phyloP scores from a whole-genome alignment of 164 flowering plant genomes.

The Berberis thunbergii region DNA sequence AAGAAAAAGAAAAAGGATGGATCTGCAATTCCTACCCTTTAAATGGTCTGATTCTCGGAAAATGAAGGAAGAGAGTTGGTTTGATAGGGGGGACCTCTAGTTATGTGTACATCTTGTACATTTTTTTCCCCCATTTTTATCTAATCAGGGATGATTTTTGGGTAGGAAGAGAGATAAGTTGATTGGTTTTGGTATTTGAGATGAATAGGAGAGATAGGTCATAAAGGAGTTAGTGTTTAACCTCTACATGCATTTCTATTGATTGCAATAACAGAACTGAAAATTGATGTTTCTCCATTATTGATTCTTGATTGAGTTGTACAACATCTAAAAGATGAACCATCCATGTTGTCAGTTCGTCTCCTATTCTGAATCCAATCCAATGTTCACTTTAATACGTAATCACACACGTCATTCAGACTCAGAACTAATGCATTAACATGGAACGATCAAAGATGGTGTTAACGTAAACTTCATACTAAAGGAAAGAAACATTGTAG shows the following conservation, averaged over 20 bases:
- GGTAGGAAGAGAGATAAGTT: not conserved
- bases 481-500: no score
- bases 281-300: conserved; percentile 1
- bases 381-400: no score
- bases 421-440: no score
- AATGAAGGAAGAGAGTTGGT: conserved; percentile 1
- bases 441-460: no score
- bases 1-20: not conserved
- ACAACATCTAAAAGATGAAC: not conserved
- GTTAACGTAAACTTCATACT: no score
- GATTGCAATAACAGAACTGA: not conserved
- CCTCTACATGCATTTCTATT: not conserved
- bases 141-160: conserved; percentile 7
- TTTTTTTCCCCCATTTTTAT: conserved; percentile 9
- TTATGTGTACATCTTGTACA: conserved; percentile 12
- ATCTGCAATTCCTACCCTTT: not conserved
- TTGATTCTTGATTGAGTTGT: conserved; percentile 8
- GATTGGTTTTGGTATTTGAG: not conserved
- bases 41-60: not conserved
- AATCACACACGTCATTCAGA: no score
- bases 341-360: not conserved
- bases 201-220: not conserved
- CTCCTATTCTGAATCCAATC: no score
- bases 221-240: not conserved
- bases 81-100: conserved; percentile 1